phyloP scores from a whole-genome alignment of 495 filamentous ascomycete species.

The Gamarada debralockiae region DNA sequence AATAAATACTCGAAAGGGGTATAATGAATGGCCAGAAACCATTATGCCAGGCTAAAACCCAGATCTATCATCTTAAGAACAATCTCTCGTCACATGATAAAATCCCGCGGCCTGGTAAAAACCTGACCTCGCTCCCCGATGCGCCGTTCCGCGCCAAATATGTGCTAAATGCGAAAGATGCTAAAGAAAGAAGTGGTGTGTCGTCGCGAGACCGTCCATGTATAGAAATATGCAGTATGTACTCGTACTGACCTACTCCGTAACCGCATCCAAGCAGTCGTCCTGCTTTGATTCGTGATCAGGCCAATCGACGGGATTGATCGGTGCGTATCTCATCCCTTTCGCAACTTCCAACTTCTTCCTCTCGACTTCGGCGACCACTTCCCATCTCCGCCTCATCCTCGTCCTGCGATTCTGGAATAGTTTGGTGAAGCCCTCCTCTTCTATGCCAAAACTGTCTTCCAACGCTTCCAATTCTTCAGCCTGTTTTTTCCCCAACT shows the following conservation, averaged over 20 bases:
- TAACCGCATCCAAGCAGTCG: conserved; percentile 13
- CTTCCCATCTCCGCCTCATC: conserved; percentile 53
- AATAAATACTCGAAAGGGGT: too few relatives aligned
- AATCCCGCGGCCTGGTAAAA: too few relatives aligned
- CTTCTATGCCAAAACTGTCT: conserved; percentile 50
- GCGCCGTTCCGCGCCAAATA: too few relatives aligned
- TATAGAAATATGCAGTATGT: too few relatives aligned
- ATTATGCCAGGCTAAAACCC: too few relatives aligned
- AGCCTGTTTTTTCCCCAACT: conserved; percentile 45
- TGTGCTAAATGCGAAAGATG: too few relatives aligned
- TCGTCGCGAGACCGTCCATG: too few relatives aligned
- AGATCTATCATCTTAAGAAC: too few relatives aligned
- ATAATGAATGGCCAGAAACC: too few relatives aligned
- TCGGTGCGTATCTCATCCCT: conserved; percentile 43
- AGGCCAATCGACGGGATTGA: conserved; percentile 43
- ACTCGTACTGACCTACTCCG: conserved; percentile 10
- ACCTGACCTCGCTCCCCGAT: too few relatives aligned
- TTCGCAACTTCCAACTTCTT: conserved; percentile 51
- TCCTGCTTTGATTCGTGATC: conserved; percentile 2
- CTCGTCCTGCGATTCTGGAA: conserved; percentile 47
- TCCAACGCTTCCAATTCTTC: conserved; percentile 54
- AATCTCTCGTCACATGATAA: too few relatives aligned
- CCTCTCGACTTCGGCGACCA: conserved; percentile 61
- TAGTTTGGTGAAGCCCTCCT: conserved; percentile 39
- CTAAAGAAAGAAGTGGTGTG: too few relatives aligned